phyloP scores from a whole-genome alignment of 1,139 yeast species.

The Kodamaea sp. region DNA sequence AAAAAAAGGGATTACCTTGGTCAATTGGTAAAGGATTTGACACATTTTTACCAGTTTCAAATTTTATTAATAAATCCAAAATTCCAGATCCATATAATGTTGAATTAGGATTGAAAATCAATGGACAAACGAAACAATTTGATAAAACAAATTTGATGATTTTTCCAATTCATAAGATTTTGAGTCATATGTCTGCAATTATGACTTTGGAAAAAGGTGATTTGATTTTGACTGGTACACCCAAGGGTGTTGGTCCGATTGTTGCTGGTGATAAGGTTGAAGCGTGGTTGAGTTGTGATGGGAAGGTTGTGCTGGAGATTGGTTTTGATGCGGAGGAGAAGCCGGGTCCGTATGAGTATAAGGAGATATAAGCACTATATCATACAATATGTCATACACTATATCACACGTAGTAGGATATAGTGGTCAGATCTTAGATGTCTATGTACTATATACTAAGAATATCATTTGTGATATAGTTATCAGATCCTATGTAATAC shows the following conservation, averaged over 20 bases:
- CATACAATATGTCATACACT: neutral
- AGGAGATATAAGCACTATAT: conserved; percentile 27
- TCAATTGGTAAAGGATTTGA: conserved; percentile 94
- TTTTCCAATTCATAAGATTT: conserved; percentile 77
- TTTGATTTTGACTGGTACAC: conserved; percentile 90
- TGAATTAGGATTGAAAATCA: conserved; percentile 61
- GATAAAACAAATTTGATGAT: conserved; percentile 85
- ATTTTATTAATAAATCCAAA: conserved; percentile 58
- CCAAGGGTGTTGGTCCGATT: conserved; percentile 92
- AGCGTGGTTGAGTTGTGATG: conserved; percentile 59
- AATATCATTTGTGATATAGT: no score
- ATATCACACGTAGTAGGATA: neutral
- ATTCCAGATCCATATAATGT: conserved; percentile 76
- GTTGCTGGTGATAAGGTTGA: conserved; percentile 72
- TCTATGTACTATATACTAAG: no score
- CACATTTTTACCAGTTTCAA: conserved; percentile 83
- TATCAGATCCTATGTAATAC: no score
- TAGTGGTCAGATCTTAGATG: no score
- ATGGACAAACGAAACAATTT: conserved; percentile 66
- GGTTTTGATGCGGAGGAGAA: conserved; percentile 57
- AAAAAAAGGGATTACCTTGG: conserved; percentile 95
- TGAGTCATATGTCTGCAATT: conserved; percentile 76
- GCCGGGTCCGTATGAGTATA: conserved; percentile 77
- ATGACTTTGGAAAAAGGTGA: conserved; percentile 93
- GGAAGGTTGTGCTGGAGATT: conserved; percentile 52